Evolutionary conservation across 148 eudicot genomes (phyloP), one percentile per base, ranked within the genome.

Genomic region (Cornus controversa): DNA sequence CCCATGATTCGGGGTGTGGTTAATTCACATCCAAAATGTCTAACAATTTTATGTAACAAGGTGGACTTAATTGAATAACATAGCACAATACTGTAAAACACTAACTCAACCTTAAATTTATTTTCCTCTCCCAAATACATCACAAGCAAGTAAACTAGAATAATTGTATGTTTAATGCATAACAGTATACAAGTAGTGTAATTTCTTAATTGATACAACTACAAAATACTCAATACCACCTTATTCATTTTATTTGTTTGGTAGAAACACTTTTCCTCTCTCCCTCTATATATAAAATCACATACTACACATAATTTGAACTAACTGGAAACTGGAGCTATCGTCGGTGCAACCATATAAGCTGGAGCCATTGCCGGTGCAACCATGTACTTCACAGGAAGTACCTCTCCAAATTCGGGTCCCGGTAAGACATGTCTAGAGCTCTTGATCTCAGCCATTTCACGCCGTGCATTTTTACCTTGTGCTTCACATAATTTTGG

Each of bases 381-480:
- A 26, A 18, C 6, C 70, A 66, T 15, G 64, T 25, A 25, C n/a
- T 25, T 36, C 14, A 37, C 57, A 37, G 22, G 37, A 3, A 34
- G 40, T 6, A 23, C 72, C 22, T 77, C 69, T 34, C 60, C n/a
- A n/a, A n/a, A n/a, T n/a, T n/a, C 23, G 0, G 87, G 90, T 7
- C 78, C 82, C 0, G 82, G 86, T 75, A 89, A 82, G 3, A 78
- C 91, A 2, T 74, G 20, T 14, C 91, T 92, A 0, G 92, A 89
- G 80, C 92, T 89, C 66, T 79, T 86, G 9, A 89, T 75, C 81
- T 89, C 92, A 0, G 86, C 71, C 90, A 91, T 75, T 76, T 57
- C 89, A 27, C 93, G 81, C 2, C 93, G 86, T 37, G 78, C 84
- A 23, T 80, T 83, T 74, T 45, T 66, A 31, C 79, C 80, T 79